A percentile compares a stretch with the other conserved stretches of the same genome.
Evolutionary conservation across 352 stramenopile species (phyloP).

Genomic region (Aphanomyces invadans): DNA sequence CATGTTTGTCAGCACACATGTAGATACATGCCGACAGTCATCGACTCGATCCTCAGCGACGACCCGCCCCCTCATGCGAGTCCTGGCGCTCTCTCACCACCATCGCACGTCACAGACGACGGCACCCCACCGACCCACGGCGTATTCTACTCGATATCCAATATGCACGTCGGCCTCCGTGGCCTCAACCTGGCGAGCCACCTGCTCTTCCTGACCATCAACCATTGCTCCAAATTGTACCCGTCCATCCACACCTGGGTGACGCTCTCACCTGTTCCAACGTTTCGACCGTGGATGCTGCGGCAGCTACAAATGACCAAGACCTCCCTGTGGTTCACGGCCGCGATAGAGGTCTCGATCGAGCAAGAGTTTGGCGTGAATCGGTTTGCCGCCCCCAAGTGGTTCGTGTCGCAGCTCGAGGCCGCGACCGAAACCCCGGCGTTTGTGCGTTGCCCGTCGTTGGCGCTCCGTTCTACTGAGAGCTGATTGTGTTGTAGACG

Average conservation of each 20-base stretch:
- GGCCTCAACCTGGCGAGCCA: slow-evolving; percentile 78
- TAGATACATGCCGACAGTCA: slow-evolving; percentile 26
- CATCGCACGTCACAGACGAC: neutral
- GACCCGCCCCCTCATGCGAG: too few relatives aligned
- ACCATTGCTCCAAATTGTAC: slow-evolving; percentile 58
- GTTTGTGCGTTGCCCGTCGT: slow-evolving; percentile 20
- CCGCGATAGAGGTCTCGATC: slow-evolving; percentile 41
- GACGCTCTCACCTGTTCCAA: slow-evolving; percentile 71
- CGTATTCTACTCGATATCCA: slow-evolving; percentile 84
- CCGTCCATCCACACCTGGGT: slow-evolving; percentile 54
- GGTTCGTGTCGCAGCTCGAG: slow-evolving; percentile 53
- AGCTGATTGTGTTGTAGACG: too few relatives aligned
- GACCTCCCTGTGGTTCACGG: slow-evolving; percentile 40
- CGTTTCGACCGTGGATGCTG: slow-evolving; percentile 65
- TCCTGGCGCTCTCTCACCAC: too few relatives aligned
- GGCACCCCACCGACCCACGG: slow-evolving; percentile 48
- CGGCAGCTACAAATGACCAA: slow-evolving; percentile 30
- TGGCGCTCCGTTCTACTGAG: too few relatives aligned
- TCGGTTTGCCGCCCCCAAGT: slow-evolving; percentile 50
- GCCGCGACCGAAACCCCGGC: neutral
- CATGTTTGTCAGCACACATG: neutral
- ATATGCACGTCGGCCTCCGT: slow-evolving; percentile 63
- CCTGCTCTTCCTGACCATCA: slow-evolving; percentile 75
- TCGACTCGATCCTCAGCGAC: slow-evolving; percentile 43
- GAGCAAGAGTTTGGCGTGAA: slow-evolving; percentile 54